A percentile compares a stretch with the other conserved stretches of the same genome.
These are phyloP conservation scores for Hordeum marinum DNA, from an alignment of 176 grass and related monocot species.

Conservation along the genomic window DNA sequence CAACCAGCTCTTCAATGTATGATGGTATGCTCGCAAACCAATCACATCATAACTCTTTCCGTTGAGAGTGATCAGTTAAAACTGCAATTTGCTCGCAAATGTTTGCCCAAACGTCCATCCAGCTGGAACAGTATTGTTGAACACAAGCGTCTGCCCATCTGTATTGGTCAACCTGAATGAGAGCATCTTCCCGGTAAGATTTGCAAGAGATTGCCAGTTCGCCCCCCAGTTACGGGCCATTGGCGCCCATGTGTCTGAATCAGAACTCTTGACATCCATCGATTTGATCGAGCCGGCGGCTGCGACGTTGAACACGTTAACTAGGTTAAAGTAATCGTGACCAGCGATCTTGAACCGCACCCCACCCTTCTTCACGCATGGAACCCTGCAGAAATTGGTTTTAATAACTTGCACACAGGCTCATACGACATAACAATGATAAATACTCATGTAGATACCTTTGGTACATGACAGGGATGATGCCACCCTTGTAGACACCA, in stretches of 20 bases:
- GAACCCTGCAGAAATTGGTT: neutral
- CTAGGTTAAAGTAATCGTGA: neutral
- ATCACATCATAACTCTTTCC: neutral
- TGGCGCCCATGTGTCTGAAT: neutral
- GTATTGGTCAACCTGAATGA: neutral
- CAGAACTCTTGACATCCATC: neutral
- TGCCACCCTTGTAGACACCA: constrained; percentile 40
- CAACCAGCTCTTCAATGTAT: too few species aligned
- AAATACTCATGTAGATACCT: constrained; percentile 1
- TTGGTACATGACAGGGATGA: constrained; percentile 46
- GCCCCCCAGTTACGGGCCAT: neutral
- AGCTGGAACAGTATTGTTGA: neutral
- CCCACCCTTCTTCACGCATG: neutral
- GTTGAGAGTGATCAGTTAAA: neutral
- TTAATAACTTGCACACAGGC: too few species aligned
- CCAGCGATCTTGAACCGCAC: neutral
- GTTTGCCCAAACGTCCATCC: neutral
- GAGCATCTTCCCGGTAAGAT: neutral
- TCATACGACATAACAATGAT: neutral
- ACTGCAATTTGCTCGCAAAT: neutral
- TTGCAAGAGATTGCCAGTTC: neutral
- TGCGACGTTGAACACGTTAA: neutral
- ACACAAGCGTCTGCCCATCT: neutral
- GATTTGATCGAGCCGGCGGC: neutral
- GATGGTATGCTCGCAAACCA: neutral